Conservation (phyloP, 306 rosid genomes). For the Potentilla sterilis region DNA sequence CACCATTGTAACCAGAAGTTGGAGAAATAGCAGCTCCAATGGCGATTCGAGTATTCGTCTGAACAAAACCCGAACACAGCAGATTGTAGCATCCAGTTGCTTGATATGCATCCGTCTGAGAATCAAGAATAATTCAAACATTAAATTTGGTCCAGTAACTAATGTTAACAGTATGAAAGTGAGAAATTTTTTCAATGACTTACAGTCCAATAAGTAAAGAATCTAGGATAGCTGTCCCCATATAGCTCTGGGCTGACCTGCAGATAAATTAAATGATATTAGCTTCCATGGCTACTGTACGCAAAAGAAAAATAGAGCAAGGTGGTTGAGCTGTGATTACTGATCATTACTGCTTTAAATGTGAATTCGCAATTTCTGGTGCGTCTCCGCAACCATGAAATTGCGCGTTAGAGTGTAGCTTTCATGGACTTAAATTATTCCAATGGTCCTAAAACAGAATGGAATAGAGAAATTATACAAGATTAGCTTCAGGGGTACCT, state of each 20-base stretch:
- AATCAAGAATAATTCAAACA: background rate
- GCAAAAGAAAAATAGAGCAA: slow-evolving; percentile 15
- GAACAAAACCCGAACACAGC: slow-evolving; percentile 91
- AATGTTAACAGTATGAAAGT: slow-evolving; percentile 19
- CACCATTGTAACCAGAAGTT: slow-evolving; percentile 69
- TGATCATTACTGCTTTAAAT: slow-evolving; percentile 38
- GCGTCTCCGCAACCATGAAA: background rate
- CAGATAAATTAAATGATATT: slow-evolving; percentile 39
- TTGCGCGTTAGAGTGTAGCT: slow-evolving; percentile 15
- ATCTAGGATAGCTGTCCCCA: slow-evolving; percentile 89
- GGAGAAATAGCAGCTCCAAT: slow-evolving; percentile 98
- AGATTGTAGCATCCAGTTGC: slow-evolving; percentile 94
- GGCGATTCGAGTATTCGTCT: slow-evolving; percentile 79
- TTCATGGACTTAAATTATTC: slow-evolving; percentile 10
- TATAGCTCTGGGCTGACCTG: slow-evolving; percentile 98
- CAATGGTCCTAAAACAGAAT: background rate
- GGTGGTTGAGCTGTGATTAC: slow-evolving; percentile 44
- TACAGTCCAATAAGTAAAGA: slow-evolving; percentile 98
- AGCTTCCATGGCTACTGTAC: slow-evolving; percentile 22
- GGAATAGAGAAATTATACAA: background rate
- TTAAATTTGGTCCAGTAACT: background rate
- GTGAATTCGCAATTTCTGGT: slow-evolving; percentile 19
- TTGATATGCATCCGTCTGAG: slow-evolving; percentile 94
- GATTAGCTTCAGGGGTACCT: slow-evolving; percentile 39
- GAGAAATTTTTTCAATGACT: slow-evolving; percentile 24